Evolutionary conservation across 768 basidiomycete genomes (phyloP).

Genomic region (Steccherinum ochraceum): DNA sequence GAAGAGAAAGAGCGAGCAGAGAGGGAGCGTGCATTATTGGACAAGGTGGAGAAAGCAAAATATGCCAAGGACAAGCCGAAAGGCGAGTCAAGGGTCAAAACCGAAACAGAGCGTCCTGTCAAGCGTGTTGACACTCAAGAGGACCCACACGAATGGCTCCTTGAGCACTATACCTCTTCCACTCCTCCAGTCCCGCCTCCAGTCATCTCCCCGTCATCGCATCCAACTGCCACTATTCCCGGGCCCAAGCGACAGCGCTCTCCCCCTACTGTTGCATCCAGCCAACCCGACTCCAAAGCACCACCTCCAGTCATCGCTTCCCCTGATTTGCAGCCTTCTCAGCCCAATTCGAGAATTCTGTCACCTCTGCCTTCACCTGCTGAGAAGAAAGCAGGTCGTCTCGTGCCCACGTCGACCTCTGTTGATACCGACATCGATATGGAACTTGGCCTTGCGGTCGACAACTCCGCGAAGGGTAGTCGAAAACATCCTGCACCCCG

Average conservation of each 20-base stretch:
- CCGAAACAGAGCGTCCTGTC: neutral
- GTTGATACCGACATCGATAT: slow-evolving; percentile 15
- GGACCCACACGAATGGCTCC: slow-evolving; percentile 53
- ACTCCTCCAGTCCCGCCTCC: slow-evolving; percentile 23
- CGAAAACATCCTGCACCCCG: neutral
- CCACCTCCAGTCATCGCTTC: neutral
- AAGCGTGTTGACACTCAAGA: slow-evolving; percentile 21
- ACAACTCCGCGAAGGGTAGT: neutral
- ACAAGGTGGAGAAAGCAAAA: neutral
- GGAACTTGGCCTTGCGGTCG: slow-evolving; percentile 32
- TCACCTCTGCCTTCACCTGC: too few relatives aligned
- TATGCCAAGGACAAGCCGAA: neutral
- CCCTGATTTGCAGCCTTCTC: neutral
- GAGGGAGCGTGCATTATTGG: slow-evolving; percentile 4
- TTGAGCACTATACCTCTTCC: slow-evolving; percentile 42
- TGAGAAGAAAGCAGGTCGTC: neutral
- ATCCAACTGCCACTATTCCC: neutral
- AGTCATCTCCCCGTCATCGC: slow-evolving; percentile 21
- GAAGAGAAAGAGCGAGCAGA: slow-evolving; percentile 1
- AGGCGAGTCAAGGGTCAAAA: neutral
- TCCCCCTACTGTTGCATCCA: neutral
- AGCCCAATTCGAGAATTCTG: neutral
- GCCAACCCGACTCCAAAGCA: neutral
- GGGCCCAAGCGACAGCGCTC: neutral
- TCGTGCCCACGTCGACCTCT: neutral